These are phyloP conservation scores for Pseudotsuga menziesii DNA, from an alignment of 75 land plant genomes.

Conservation along the genomic window DNA sequence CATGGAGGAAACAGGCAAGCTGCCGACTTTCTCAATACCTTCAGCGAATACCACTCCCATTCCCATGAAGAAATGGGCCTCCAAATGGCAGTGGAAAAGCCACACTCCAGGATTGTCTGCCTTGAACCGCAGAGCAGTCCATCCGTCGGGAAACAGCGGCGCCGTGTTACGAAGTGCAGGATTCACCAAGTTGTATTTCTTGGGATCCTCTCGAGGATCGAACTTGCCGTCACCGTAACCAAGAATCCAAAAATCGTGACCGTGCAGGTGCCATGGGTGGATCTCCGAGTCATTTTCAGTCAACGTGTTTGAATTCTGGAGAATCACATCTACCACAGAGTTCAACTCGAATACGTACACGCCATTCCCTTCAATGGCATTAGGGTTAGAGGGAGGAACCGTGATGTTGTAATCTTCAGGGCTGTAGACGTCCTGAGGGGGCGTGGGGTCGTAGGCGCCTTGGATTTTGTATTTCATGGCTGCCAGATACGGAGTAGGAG, in stretches of 20 bases:
- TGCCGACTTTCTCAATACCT: slow-evolving; percentile 39
- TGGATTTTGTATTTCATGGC: slow-evolving; percentile 45
- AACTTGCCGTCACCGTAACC: slow-evolving; percentile 85
- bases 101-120: slow-evolving; percentile 90
- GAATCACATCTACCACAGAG: slow-evolving; percentile 65
- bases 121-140: slow-evolving; percentile 76
- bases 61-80: slow-evolving; percentile 88
- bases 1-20: slow-evolving; percentile 46
- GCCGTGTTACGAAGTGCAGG: slow-evolving; percentile 81
- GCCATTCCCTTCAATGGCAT: slow-evolving; percentile 36
- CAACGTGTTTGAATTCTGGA: slow-evolving; percentile 86
- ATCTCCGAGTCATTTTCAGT: slow-evolving; percentile 58
- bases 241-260: slow-evolving; percentile 93
- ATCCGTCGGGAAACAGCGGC: slow-evolving; percentile 74
- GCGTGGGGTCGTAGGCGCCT: slow-evolving; percentile 20
- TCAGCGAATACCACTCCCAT: slow-evolving; percentile 89
- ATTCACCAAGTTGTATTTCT: slow-evolving; percentile 52
- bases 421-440: slow-evolving; percentile 47
- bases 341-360: slow-evolving; percentile 43
- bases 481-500: slow-evolving; percentile 69
- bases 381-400: slow-evolving; percentile 46
- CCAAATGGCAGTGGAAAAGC: slow-evolving; percentile 90
- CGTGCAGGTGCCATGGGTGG: slow-evolving; percentile 97
- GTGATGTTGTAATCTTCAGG: slow-evolving; percentile 36
- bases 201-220: slow-evolving; percentile 17